A percentile compares a stretch with the other conserved stretches of the same genome.
These are phyloP conservation scores for Papilionanthe hybrid DNA, from an alignment of 116 monocot species.

Conservation along the genomic window DNA sequence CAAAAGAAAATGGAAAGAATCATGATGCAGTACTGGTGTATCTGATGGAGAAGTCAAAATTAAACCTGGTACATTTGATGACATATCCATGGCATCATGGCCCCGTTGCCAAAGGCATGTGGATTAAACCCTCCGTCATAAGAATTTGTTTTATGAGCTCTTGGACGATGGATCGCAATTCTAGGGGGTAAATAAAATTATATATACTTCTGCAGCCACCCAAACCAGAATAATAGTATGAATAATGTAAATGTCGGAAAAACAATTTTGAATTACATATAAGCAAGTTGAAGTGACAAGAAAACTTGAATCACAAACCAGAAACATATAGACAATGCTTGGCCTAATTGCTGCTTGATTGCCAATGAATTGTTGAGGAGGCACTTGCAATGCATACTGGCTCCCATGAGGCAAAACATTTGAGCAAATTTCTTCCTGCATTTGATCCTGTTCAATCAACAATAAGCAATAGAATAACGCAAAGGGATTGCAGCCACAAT, in stretches of 20 bases:
- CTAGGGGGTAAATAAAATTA: neutral
- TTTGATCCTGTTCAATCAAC: conserved; percentile 1
- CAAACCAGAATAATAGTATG: neutral
- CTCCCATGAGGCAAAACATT: conserved; percentile 18
- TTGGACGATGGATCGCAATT: neutral
- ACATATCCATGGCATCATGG: conserved; percentile 51
- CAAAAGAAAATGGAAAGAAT: neutral
- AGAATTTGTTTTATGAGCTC: neutral
- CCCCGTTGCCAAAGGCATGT: conserved; percentile 50
- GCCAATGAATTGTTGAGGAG: conserved; percentile 28
- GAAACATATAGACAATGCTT: conserved; percentile 64
- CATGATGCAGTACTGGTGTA: neutral
- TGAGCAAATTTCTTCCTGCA: conserved; percentile 32
- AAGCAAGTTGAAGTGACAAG: neutral
- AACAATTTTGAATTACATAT: neutral
- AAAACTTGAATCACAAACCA: conserved; percentile 29
- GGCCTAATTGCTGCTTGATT: conserved; percentile 34
- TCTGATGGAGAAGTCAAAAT: neutral
- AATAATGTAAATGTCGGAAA: neutral
- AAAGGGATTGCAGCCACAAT: neutral
- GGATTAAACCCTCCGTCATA: conserved; percentile 42
- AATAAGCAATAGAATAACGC: neutral
- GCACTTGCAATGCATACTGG: conserved; percentile 20
- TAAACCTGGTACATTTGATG: conserved; percentile 58
- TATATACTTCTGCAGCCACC: neutral